Evolutionary conservation across 1,284 basidiomycete species (phyloP).

Genomic region (Ustilago loliicola): DNA sequence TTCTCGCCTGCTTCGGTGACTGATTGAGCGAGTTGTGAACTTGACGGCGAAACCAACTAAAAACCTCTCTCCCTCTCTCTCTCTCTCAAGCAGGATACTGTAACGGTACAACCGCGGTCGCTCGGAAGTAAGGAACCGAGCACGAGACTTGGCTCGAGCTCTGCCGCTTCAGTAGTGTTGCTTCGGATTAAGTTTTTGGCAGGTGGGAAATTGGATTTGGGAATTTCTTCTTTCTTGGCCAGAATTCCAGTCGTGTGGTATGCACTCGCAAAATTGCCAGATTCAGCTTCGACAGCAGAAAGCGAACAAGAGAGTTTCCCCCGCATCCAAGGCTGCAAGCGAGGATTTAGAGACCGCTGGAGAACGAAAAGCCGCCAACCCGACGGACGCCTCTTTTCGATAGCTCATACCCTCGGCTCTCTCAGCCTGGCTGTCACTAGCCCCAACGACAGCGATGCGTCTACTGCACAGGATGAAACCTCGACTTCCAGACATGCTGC

Average conservation of each 20-base stretch:
- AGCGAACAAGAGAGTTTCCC: too few species aligned
- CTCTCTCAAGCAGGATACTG: slow-evolving; percentile 1
- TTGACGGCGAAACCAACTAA: slow-evolving; percentile 7
- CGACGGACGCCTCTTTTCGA: slow-evolving; percentile 1
- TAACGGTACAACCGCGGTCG: slow-evolving; percentile 1
- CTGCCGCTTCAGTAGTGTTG: not conserved
- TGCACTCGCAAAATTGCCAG: slow-evolving; percentile 13
- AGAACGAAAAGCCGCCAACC: slow-evolving; percentile 2
- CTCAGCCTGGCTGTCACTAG: too few species aligned
- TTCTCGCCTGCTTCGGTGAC: too few species aligned
- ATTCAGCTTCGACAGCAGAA: slow-evolving; percentile 13
- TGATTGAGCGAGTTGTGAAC: not conserved
- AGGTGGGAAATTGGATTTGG: not conserved
- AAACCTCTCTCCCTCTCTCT: not conserved
- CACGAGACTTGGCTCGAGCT: slow-evolving; percentile 11
- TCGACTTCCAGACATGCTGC: not conserved
- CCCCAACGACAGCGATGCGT: too few species aligned
- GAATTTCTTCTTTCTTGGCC: not conserved
- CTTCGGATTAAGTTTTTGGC: slow-evolving; percentile 1
- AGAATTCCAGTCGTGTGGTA: slow-evolving; percentile 27
- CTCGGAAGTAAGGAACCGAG: not conserved
- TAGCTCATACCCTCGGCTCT: not conserved
- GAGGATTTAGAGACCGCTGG: not conserved
- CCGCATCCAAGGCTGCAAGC: slow-evolving; percentile 9
- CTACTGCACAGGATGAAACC: not conserved